phyloP scores from a whole-genome alignment of 2,329 filamentous ascomycete genomes.

The Fusarium scirpi region DNA sequence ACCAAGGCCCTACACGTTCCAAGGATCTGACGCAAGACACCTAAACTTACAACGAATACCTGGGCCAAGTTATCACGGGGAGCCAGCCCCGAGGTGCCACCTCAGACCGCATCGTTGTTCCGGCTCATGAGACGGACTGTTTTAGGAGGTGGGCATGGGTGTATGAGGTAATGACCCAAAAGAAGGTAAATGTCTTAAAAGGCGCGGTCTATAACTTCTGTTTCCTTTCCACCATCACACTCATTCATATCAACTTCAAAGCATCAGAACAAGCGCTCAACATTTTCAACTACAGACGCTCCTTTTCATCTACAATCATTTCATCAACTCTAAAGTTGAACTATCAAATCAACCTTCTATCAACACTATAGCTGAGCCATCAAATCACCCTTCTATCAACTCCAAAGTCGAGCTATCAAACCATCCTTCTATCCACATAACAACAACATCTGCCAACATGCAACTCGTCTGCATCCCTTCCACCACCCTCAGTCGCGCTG shows the following conservation, averaged over 20 bases:
- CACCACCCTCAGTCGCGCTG: constrained; percentile 32
- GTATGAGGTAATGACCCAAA: constrained; percentile 4
- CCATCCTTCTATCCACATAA: neutral
- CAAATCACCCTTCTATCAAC: neutral
- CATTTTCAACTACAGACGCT: neutral
- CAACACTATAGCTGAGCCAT: neutral
- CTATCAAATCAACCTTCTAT: neutral
- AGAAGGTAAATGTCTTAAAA: neutral
- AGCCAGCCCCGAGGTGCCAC: constrained; percentile 20
- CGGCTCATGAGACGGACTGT: constrained; percentile 20
- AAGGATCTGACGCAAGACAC: constrained; percentile 21
- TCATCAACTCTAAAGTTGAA: neutral
- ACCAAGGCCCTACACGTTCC: constrained; percentile 41
- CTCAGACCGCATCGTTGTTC: constrained; percentile 30
- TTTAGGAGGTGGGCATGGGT: constrained; percentile 2
- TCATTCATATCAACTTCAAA: neutral
- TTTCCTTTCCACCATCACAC: neutral
- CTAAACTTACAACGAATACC: constrained; percentile 5
- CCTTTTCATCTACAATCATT: neutral
- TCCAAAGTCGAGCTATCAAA: neutral
- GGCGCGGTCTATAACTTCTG: constrained; percentile 21
- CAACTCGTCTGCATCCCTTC: constrained; percentile 42
- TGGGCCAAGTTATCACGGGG: constrained; percentile 1
- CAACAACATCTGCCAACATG: constrained; percentile 27
- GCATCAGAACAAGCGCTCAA: neutral